Evolutionary conservation across 768 basidiomycete genomes (phyloP), one percentile per base, ranked within the genome.

Genomic region (Tremella fuciformis): DNA sequence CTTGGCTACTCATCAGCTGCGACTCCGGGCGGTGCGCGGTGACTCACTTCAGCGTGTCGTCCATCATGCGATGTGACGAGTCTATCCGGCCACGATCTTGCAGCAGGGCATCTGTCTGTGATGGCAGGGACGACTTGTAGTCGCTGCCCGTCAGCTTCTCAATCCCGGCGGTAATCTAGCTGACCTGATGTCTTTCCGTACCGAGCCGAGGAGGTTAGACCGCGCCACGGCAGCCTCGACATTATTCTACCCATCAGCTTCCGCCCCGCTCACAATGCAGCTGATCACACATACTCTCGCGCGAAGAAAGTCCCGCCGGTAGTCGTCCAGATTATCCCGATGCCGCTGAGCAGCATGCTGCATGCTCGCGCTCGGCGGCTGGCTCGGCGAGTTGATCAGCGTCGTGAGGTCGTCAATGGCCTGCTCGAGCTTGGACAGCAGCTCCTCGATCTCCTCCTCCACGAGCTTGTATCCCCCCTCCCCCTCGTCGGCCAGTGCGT

Each of bases 101-200:
- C 24, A 99, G 80, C 40, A 99, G 78, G 6, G 89, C 84, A 65
- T 98, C 96, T 1, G 89, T 85, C 83, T 16, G 89, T 16, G 66
- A 64, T 6, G 90, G 88, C 2, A 74, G 74, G 1, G 77, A 71
- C 3, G 77, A 69, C 76, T 92, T 92, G 78, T 93, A 93, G 39
- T 91, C 88, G 62, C 92, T 96, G 64, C 16, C 19, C n/a, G 50
- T 41, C 55, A 48, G 13, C n/a, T n/a, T 1, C 21, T 22, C 8
- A 29, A 24, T 50, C 48, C 21, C 39, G 21, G 41, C 57, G 40
- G 26, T 58, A 18, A 2, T 40, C 18, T 34, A 3, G 77, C 86
- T 46, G 67, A 94, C 93, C 91, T 91, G 64, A 98, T 98, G 68
- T 99, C 96, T 66, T 93, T 91, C 63, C 93, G 83, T 2, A 98